A percentile compares a stretch with the other conserved stretches of the same genome.
phyloP scores from a whole-genome alignment of 2,329 filamentous ascomycete species.

The Xylariaceae sp. region DNA sequence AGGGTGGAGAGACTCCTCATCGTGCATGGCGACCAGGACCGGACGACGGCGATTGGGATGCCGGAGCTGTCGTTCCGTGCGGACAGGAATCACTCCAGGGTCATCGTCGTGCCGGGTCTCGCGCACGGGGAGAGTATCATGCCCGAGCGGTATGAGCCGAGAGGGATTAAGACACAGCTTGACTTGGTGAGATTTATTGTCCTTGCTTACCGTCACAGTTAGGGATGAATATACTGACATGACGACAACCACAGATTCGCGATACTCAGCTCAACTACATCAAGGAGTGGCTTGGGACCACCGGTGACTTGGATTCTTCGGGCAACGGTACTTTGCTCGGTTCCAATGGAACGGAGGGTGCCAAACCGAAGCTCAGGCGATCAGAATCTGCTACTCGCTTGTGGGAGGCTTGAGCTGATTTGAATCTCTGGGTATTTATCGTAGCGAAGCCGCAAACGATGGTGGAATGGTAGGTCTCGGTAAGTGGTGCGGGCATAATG shows the following conservation, averaged over 20 bases:
- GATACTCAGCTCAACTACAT: background rate
- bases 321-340: too few species aligned
- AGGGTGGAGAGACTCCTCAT: background rate
- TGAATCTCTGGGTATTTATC: too few species aligned
- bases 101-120: slow-evolving; percentile 53
- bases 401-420: too few species aligned
- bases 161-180: background rate
- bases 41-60: background rate
- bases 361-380: too few species aligned
- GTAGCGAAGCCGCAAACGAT: too few species aligned
- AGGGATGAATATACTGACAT: background rate
- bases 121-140: background rate
- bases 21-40: background rate
- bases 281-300: background rate
- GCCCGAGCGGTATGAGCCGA: slow-evolving; percentile 54
- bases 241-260: background rate
- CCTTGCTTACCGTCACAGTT: background rate
- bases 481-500: too few species aligned
- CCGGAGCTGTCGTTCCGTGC: background rate
- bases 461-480: too few species aligned
- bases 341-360: too few species aligned
- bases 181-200: background rate
- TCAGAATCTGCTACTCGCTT: too few species aligned
- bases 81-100: slow-evolving; percentile 40
- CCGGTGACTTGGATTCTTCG: background rate